Evolutionary conservation across 1,284 basidiomycete species (phyloP), one percentile per base, ranked within the genome.

Genomic region (Boletus sp.): DNA sequence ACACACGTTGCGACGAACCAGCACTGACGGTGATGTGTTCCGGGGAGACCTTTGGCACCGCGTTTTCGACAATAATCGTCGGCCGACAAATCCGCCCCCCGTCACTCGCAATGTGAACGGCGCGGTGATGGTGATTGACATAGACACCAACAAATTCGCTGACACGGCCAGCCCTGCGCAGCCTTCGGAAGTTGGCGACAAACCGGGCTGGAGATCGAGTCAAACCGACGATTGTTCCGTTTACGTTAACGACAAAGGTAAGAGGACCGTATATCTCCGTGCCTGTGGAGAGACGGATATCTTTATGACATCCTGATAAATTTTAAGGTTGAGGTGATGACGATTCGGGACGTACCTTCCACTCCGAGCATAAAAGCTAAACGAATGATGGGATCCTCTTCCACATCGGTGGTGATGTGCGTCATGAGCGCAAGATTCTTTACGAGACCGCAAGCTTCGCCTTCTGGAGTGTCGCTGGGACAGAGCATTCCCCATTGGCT

Each of bases 401-500:
- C 95, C 23, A 97, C 95, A 76, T 99, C 97, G 28, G 98, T 99
- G 17, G 97, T 99, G 76, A 99, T 99, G 77, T 99, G 98, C 5
- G 98, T 99, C 96, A 99, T 99, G 47, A 99, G 83, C 4, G 97
- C 98, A 60, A 99, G 79, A 77, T 99, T 99, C 81, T 99, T 99
- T 53, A 99, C 98, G 61, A 99, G 80, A 55, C 97, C 97, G 74
- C 97, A 99, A 9, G 97, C 97, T 78, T 99, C 97, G 73, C 97
- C 98, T 88, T 99, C 97, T 0, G 97, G 97, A 6, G 98, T 99
- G 77, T 99, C 97, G 72, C 94, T 96, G 0, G 97, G 94, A 78
- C 97, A 99, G 27, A 99, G 81, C 85, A 99, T 95, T 48, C 97
- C 98, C 98, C 98, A 99, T 78, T 99, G 97, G 81, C 91, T 94